Evolutionary conservation across 371 early-diverging fungal species (phyloP).

Genomic region (Paraphysoderma sedebokerense): DNA sequence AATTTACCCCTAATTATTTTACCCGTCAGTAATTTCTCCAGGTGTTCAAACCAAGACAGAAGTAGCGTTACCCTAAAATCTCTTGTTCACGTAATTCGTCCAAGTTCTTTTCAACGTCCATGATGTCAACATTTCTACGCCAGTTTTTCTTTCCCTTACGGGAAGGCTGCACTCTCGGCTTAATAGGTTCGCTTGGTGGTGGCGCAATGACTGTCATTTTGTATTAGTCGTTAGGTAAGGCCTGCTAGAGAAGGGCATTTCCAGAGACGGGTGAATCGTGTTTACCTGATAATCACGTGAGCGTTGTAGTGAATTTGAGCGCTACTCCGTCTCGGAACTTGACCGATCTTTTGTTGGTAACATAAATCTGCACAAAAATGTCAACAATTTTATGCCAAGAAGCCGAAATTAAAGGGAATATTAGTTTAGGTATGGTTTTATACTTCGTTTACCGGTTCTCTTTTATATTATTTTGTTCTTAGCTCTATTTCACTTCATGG

Average conservation of each 20-base stretch:
- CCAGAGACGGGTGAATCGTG: no score
- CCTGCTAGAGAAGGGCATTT: no score
- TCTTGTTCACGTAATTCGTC: slow-evolving; percentile 60
- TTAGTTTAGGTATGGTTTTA: slow-evolving; percentile 29
- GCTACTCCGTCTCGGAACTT: no score
- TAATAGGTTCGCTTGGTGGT: neutral
- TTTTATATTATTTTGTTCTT: neutral
- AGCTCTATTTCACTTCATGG: neutral
- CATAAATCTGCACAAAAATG: no score
- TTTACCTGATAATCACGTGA: no score
- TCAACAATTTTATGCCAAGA: slow-evolving; percentile 40
- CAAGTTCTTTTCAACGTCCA: slow-evolving; percentile 51
- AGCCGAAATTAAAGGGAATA: slow-evolving; percentile 37
- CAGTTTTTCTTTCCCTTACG: slow-evolving; percentile 85
- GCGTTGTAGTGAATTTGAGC: no score
- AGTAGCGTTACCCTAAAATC: slow-evolving; percentile 41
- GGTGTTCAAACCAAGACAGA: neutral
- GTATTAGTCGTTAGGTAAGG: no score
- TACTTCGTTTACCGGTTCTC: neutral
- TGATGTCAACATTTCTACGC: slow-evolving; percentile 81
- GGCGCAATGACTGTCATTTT: neutral
- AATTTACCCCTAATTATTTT: slow-evolving; percentile 12
- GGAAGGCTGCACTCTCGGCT: slow-evolving; percentile 15
- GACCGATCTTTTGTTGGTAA: no score
- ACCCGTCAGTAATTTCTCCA: slow-evolving; percentile 1